phyloP scores from a whole-genome alignment of 352 stramenopile genomes.

The Elongisporangium prolatum region DNA sequence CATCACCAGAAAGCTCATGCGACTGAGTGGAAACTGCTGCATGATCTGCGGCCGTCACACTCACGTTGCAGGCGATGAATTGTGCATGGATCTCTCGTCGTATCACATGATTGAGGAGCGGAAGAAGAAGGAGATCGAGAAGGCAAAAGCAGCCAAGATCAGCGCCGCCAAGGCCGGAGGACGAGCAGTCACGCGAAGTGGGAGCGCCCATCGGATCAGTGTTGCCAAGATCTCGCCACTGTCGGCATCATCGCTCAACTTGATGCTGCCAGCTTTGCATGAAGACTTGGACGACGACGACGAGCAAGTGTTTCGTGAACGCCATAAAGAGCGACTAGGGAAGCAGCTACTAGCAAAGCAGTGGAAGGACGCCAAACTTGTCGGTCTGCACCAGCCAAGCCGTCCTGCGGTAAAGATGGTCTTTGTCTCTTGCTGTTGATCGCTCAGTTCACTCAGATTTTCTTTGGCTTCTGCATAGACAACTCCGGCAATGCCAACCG shows the following conservation, averaged over 20 bases:
- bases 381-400: conserved; percentile 17
- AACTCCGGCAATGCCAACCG: conserved; percentile 16
- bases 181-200: neutral
- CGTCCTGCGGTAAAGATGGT: conserved; percentile 22
- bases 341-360: conserved; percentile 42
- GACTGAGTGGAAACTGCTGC: conserved; percentile 71
- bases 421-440: neutral
- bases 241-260: conserved; percentile 3
- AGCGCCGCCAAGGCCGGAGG: neutral
- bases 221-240: conserved; percentile 11
- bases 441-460: conserved; percentile 6
- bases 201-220: conserved; percentile 51
- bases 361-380: conserved; percentile 49
- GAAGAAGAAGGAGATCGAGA: conserved; percentile 40
- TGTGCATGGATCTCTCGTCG: conserved; percentile 69
- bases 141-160: conserved; percentile 22
- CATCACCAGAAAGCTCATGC: conserved; percentile 83
- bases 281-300: conserved; percentile 13
- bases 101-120: conserved; percentile 72
- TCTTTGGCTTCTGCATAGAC: conserved; percentile 15
- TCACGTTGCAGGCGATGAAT: conserved; percentile 68
- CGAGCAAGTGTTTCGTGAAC: neutral
- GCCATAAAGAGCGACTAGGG: conserved; percentile 28
- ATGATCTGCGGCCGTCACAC: conserved; percentile 68
- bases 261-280: conserved; percentile 22